These are phyloP conservation scores for Corylus avellana DNA, from an alignment of 306 rosid species.

Conservation along the genomic window DNA sequence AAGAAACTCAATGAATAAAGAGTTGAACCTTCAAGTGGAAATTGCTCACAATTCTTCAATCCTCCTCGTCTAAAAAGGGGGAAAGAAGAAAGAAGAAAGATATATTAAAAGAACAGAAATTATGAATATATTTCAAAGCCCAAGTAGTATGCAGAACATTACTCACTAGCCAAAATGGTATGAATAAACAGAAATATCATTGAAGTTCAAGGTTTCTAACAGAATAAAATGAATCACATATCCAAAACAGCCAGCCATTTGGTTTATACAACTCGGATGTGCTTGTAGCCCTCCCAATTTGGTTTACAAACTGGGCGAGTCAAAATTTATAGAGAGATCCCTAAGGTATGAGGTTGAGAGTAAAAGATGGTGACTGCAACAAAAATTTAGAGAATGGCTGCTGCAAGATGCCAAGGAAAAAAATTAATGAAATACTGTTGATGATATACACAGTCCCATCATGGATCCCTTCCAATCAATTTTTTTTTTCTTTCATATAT, in stretches of 20 bases:
- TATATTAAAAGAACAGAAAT: no score
- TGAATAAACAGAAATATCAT: background rate
- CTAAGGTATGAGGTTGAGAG: no score
- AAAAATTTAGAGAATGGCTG: background rate
- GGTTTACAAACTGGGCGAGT: background rate
- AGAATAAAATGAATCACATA: background rate
- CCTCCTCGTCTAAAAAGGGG: background rate
- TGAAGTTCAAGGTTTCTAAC: background rate
- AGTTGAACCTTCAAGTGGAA: background rate
- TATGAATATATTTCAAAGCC: background rate
- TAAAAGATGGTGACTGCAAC: no score
- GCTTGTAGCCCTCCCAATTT: background rate
- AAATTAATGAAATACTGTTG: no score
- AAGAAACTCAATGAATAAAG: background rate
- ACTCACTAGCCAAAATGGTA: background rate
- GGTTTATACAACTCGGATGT: background rate
- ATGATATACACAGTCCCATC: no score
- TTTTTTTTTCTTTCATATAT: no score
- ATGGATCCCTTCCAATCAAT: no score
- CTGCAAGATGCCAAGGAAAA: no score
- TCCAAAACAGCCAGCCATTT: background rate
- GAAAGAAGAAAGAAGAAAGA: constrained; percentile 8
- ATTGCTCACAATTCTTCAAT: background rate
- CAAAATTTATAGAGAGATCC: background rate
- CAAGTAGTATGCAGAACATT: background rate